Conservation (phyloP, 306 rosid species). For the Purshia tridentata region DNA sequence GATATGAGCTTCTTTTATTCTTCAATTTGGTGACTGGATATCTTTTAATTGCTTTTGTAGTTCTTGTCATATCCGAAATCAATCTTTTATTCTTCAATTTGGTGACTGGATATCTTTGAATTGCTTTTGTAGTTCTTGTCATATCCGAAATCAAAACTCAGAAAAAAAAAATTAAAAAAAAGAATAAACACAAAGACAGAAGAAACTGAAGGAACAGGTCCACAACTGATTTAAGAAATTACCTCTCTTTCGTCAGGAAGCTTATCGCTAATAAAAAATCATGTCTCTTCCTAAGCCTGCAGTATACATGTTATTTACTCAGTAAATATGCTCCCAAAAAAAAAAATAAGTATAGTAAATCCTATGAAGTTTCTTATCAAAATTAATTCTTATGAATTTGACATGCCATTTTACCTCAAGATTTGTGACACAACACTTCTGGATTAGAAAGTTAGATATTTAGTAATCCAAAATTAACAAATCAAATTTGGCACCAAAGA, state of each 20-base stretch:
- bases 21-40: slow-evolving; percentile 38
- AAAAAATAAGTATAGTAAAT: background rate
- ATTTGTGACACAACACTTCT: background rate
- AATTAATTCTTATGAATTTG: background rate
- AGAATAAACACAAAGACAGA: background rate
- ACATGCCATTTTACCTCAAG: background rate
- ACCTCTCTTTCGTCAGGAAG: slow-evolving; percentile 37
- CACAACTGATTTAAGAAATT: slow-evolving; percentile 36
- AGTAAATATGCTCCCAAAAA: background rate
- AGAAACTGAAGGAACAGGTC: slow-evolving; percentile 9
- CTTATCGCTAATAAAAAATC: slow-evolving; percentile 44
- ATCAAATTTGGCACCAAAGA: background rate
- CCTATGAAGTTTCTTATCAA: no score
- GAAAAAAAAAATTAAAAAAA: slow-evolving; percentile 5
- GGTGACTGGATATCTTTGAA: slow-evolving; percentile 41
- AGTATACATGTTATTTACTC: slow-evolving; percentile 1
- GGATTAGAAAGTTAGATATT: background rate
- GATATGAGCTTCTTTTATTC: slow-evolving; percentile 45
- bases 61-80: slow-evolving; percentile 38
- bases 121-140: slow-evolving; percentile 53
- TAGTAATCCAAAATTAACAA: background rate
- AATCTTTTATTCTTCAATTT: slow-evolving; percentile 44
- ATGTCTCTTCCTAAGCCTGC: slow-evolving; percentile 70
- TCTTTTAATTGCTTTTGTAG: slow-evolving; percentile 48
- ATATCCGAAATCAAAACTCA: slow-evolving; percentile 19